Base-by-base conservation (phyloP, 257 asterid genomes). In the Schizonepeta tenuifolia region DNA sequence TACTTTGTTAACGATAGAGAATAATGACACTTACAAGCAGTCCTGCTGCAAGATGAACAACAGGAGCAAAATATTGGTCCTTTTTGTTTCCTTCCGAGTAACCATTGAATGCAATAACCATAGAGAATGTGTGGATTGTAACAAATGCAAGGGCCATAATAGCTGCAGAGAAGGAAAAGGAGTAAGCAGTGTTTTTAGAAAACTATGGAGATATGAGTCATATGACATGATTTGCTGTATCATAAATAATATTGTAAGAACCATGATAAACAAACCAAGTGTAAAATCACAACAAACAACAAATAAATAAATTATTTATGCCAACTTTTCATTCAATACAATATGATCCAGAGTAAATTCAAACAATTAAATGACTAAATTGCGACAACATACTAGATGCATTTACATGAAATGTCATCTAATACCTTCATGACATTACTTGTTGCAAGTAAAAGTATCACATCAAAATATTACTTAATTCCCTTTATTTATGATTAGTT, bases 101-200 rank as follows among this genome's bases (percentile, higher is more conserved):
- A 53, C 97, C 98, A 72, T 78, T 85, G 83, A 94, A 91, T 8
- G 97, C 99, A 77, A 94, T 90, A 69, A 94, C 97, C 99, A 94
- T 91, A 31, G 95, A 94, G 83, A 91, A 91, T 44, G 98, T 94
- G 79, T 94, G 99, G 82, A 94, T 87, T 35, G 96, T 94, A 49
- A 82, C 97, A 81, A 94, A 91, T 53, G 97, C 99, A 63, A 94
- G 96, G 35, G 99, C 93, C 76, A 91, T 85, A 18, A 83, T 83
- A 61, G 99, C 99, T 93, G 96, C 90, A 88, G 57, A 51, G 56
- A 15, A 67, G 21, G 57, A 50, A 65, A 26, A 47, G 13, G 43
- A 67, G n/a, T 36, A 75, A 60, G 70, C 31, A 49, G 36, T 58
- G 36, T 35, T 33, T 12, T 46, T 13, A 62, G 76, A 69, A 50